phyloP scores from a whole-genome alignment of 2,329 filamentous ascomycete genomes.

The Aureobasidium pullulans region DNA sequence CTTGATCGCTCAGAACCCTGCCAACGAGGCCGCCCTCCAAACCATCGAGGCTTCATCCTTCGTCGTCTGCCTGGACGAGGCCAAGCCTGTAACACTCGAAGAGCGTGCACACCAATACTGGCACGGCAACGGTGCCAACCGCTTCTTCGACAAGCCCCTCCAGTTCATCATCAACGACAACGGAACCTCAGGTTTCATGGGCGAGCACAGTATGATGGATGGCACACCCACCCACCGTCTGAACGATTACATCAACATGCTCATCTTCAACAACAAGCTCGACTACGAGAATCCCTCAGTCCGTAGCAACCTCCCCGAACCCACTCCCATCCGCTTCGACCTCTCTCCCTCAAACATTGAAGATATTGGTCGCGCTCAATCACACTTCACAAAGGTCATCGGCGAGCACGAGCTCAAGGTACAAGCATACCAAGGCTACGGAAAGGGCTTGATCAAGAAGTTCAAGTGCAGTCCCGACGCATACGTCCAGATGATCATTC shows the following conservation, averaged over 20 bases:
- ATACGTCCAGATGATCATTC: slow-evolving; percentile 97
- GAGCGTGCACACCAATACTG: slow-evolving; percentile 95
- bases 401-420: slow-evolving; percentile 83
- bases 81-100: slow-evolving; percentile 83
- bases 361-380: slow-evolving; percentile 70
- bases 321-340: slow-evolving; percentile 68
- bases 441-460: slow-evolving; percentile 98
- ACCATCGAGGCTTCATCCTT: slow-evolving; percentile 85
- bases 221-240: slow-evolving; percentile 94
- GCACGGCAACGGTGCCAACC: slow-evolving; percentile 93
- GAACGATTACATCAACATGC: slow-evolving; percentile 87
- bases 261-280: slow-evolving; percentile 90
- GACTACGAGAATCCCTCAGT: slow-evolving; percentile 73
- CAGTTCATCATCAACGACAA: slow-evolving; percentile 99
- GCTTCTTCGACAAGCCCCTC: slow-evolving; percentile 96
- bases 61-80: slow-evolving; percentile 87
- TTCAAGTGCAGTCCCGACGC: slow-evolving; percentile 98
- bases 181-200: slow-evolving; percentile 93
- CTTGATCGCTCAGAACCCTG: slow-evolving; percentile 66
- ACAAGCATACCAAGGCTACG: slow-evolving; percentile 94
- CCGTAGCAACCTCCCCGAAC: slow-evolving; percentile 78
- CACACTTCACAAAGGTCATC: slow-evolving; percentile 76
- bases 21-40: slow-evolving; percentile 71
- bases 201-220: slow-evolving; percentile 99
- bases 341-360: slow-evolving; percentile 64